phyloP scores from a whole-genome alignment of 2,329 filamentous ascomycete genomes.

The Leptographium procerum region DNA sequence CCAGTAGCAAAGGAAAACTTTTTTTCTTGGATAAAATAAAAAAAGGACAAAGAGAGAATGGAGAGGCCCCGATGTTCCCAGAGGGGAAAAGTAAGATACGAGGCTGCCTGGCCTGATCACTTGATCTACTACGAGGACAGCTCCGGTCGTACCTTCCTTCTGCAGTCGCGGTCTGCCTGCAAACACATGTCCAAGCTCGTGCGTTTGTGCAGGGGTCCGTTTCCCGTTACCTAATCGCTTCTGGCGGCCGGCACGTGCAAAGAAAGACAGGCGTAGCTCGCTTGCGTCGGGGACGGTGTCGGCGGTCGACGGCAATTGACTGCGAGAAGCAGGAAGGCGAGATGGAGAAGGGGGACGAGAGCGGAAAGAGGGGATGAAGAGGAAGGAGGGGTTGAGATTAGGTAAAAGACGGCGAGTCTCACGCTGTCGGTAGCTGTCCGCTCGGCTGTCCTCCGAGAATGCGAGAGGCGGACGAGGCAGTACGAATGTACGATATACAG shows the following conservation, averaged over 20 bases:
- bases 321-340: not conserved
- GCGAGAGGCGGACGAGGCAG: not conserved
- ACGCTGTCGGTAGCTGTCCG: not conserved
- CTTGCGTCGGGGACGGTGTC: not conserved
- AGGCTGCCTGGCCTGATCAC: not conserved
- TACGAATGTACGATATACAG: too few relatives aligned
- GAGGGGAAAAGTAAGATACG: not conserved
- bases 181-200: not conserved
- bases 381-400: conserved; percentile 14
- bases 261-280: not conserved
- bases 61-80: not conserved
- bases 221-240: not conserved
- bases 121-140: not conserved
- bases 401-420: conserved; percentile 10
- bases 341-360: not conserved
- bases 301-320: not conserved
- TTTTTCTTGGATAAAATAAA: not conserved
- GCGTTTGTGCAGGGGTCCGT: not conserved
- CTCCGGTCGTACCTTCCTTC: not conserved
- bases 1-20: not conserved
- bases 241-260: not conserved
- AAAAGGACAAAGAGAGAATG: not conserved
- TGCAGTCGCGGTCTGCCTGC: not conserved
- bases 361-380: not conserved
- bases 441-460: not conserved